A percentile compares a stretch with the other conserved stretches of the same genome.
These are phyloP conservation scores for Chaetomium sp. DNA, from an alignment of 2,329 filamentous ascomycete genomes.

Conservation along the genomic window DNA sequence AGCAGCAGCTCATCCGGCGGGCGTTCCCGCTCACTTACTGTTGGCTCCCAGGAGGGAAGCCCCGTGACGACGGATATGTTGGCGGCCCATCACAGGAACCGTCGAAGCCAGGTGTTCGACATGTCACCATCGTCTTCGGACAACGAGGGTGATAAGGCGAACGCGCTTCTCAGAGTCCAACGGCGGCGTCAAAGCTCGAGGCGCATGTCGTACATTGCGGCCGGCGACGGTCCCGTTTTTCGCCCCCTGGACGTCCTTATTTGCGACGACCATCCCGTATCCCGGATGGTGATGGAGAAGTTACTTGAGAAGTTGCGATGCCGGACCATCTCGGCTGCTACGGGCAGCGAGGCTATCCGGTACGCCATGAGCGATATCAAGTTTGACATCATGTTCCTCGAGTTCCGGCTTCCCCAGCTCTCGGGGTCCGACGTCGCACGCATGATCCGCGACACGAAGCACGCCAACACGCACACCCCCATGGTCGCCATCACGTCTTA, in stretches of 20 bases:
- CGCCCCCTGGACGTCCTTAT: slow-evolving; percentile 91
- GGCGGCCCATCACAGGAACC: slow-evolving; percentile 77
- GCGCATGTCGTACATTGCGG: slow-evolving; percentile 84
- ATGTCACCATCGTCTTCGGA: slow-evolving; percentile 97
- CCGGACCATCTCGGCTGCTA: slow-evolving; percentile 87
- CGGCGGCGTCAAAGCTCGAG: slow-evolving; percentile 93
- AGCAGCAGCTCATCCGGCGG: slow-evolving; percentile 62
- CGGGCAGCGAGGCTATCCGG: slow-evolving; percentile 87
- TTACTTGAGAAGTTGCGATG: slow-evolving; percentile 93
- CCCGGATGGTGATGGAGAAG: slow-evolving; percentile 98
- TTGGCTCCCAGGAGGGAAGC: slow-evolving; percentile 92
- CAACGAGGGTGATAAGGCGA: slow-evolving; percentile 91
- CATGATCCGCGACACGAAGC: slow-evolving; percentile 97
- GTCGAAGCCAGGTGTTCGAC: slow-evolving; percentile 91
- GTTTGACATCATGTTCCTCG: slow-evolving; percentile 98
- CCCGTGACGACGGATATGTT: slow-evolving; percentile 68
- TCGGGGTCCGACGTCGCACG: slow-evolving; percentile 93
- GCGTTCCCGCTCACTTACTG: slow-evolving; percentile 83
- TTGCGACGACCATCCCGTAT: slow-evolving; percentile 96
- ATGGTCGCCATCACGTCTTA: slow-evolving; percentile 97
- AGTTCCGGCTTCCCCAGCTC: slow-evolving; percentile 92
- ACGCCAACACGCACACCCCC: slow-evolving; percentile 89
- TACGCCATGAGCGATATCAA: slow-evolving; percentile 97
- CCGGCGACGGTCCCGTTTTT: slow-evolving; percentile 81
- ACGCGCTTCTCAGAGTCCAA: slow-evolving; percentile 84